Conservation (phyloP, 2,329 filamentous ascomycete species). For the Phaeosphaeriaceae sp. region DNA sequence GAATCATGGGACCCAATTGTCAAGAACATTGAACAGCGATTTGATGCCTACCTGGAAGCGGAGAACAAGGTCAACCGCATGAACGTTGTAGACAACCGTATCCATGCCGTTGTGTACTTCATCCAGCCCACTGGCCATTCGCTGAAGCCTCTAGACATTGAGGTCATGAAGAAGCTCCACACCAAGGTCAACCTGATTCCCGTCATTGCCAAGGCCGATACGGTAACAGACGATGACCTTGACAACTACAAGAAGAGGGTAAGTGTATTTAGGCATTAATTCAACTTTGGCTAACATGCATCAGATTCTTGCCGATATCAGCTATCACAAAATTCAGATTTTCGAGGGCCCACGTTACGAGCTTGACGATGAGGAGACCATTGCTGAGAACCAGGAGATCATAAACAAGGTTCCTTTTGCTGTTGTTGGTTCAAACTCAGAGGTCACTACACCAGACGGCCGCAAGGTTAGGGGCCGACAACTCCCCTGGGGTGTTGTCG, state of each 20-base stretch:
- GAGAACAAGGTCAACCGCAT: conserved; percentile 99
- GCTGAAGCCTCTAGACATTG: conserved; percentile 96
- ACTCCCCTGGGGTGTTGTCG: conserved; percentile 98
- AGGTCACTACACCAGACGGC: conserved; percentile 89
- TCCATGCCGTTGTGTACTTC: conserved; percentile 99
- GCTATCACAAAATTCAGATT: conserved; percentile 97
- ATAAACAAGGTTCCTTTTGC: conserved; percentile 99
- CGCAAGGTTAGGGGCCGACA: conserved; percentile 94
- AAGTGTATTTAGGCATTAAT: conserved; percentile 52
- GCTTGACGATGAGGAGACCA: conserved; percentile 98
- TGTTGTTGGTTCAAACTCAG: conserved; percentile 94
- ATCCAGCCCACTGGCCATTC: conserved; percentile 99
- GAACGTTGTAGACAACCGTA: conserved; percentile 99
- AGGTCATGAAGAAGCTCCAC: conserved; percentile 98
- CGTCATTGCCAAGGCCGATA: conserved; percentile 98
- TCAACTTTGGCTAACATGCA: conserved; percentile 16
- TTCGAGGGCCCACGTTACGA: conserved; percentile 99
- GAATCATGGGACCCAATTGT: conserved; percentile 99
- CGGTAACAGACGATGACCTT: conserved; percentile 96
- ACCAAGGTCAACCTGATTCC: conserved; percentile 99
- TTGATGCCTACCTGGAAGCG: conserved; percentile 96
- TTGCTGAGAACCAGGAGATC: conserved; percentile 99
- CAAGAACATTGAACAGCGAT: conserved; percentile 99
- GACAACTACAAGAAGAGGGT: conserved; percentile 93
- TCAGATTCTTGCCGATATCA: conserved; percentile 95